A percentile compares a stretch with the other conserved stretches of the same genome.
Evolutionary conservation across 2,329 filamentous ascomycete genomes (phyloP).

Genomic region (Lachnellula arida): DNA sequence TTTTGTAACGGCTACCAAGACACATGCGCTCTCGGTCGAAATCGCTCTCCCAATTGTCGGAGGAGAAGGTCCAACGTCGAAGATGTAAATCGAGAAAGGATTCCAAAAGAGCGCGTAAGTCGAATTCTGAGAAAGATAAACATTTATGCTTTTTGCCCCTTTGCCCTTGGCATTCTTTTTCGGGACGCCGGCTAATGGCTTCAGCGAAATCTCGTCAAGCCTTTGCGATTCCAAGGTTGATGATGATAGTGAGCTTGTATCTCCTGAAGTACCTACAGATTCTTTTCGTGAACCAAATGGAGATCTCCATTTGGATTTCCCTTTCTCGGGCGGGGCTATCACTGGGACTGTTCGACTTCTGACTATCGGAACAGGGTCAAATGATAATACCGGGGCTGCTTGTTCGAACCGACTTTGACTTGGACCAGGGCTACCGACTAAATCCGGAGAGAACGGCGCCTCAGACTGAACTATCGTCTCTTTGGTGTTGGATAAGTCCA

Average conservation of each 20-base stretch:
- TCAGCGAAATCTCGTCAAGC: constrained; percentile 37
- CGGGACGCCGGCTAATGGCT: constrained; percentile 27
- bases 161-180: constrained; percentile 31
- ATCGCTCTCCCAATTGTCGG: constrained; percentile 33
- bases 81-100: constrained; percentile 36
- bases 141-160: constrained; percentile 32
- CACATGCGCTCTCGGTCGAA: constrained; percentile 36
- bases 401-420: constrained; percentile 11
- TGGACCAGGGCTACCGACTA: not conserved
- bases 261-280: constrained; percentile 26
- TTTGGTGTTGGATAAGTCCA: constrained; percentile 15
- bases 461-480: constrained; percentile 6
- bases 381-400: constrained; percentile 16
- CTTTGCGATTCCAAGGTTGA: constrained; percentile 32
- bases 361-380: constrained; percentile 14
- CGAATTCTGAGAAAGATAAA: constrained; percentile 36
- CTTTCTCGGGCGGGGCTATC: constrained; percentile 18
- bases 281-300: constrained; percentile 28
- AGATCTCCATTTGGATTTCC: constrained; percentile 32
- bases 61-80: constrained; percentile 36
- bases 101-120: constrained; percentile 38
- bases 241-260: constrained; percentile 37
- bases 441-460: constrained; percentile 15
- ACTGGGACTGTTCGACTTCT: constrained; percentile 15
- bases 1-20: constrained; percentile 36